Evolutionary conservation across 148 eudicot species (phyloP), one percentile per base, ranked within the genome.

Genomic region (Nepenthes mirabilis): DNA sequence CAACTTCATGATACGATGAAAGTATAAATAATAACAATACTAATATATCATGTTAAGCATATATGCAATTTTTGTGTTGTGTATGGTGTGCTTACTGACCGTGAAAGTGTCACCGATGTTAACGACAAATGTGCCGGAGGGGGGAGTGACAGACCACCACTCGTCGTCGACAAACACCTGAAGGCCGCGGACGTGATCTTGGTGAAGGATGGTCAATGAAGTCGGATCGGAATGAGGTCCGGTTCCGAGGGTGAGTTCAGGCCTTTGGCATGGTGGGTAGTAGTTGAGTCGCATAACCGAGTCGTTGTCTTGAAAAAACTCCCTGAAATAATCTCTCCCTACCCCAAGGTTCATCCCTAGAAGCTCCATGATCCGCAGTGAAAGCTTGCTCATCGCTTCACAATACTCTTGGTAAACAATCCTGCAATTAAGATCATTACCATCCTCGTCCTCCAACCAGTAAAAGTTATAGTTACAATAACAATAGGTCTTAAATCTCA

Each of bases 191-290:
- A 85, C 85, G 14, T 68, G 73, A 60, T 85, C 91, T 58, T 85
- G 91, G 61, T 85, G 91, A 34, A 85, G 82, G n/a, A 85, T 82
- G 36, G 91, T 82, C 34, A 85, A 36, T 0, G 91, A 85, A 2
- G 85, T 79, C 14, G 91, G 91, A 60, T 85, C 91, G 13, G 81
- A 79, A 65, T 85, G 91, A 35, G 91, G 84, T 1, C 91, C 87
- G 0, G 85, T 85, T 34, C 91, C 91, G 5, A 80, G 74, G 2
- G 91, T 76, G 7, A 73, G 80, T 49, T 80, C 88, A 0, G 93
- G 93, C 37, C 82, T 74, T 51, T 74, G 78, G 63, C 93, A 85
- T 2, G 85, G 81, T n/a, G 88, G 93, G 35, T 82, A 85, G 64
- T 82, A 85, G 47, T 85, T 85, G 2, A 82, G 63, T 47, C 88